These are phyloP conservation scores for Mortierella sp. DNA, from an alignment of 371 early-diverging fungal genomes.

Conservation along the genomic window DNA sequence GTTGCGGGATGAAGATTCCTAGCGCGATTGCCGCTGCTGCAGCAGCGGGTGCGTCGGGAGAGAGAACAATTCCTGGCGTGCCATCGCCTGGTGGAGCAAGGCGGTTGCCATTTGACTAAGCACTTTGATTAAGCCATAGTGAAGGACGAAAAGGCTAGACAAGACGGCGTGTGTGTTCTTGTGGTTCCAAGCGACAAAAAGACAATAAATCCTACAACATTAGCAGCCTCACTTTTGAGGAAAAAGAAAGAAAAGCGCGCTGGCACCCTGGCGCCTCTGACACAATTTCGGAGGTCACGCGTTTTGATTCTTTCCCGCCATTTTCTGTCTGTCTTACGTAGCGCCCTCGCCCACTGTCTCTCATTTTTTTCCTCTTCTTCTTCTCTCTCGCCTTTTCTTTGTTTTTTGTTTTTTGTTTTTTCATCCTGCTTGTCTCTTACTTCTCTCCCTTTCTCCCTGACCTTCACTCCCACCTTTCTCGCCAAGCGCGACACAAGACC, in stretches of 20 bases:
- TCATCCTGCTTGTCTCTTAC: too few species aligned
- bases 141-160: too few species aligned
- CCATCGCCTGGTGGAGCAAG: constrained; percentile 27
- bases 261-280: background rate
- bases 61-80: constrained; percentile 21
- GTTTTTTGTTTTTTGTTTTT: constrained; percentile 2
- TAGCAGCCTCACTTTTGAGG: background rate
- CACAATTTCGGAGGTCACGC: too few species aligned
- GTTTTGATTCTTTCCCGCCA: constrained; percentile 35
- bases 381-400: background rate
- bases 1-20: constrained; percentile 95
- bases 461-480: too few species aligned
- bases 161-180: too few species aligned
- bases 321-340: constrained; percentile 10
- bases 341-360: background rate
- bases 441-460: too few species aligned
- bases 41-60: constrained; percentile 42
- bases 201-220: background rate
- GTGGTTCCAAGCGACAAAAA: too few species aligned
- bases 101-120: constrained; percentile 49
- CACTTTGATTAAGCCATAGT: too few species aligned
- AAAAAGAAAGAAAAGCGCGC: background rate
- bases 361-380: background rate
- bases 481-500: too few species aligned
- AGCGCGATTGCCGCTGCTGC: constrained; percentile 91